These are phyloP conservation scores for Hemileccinum rubropunctum DNA, from an alignment of 768 basidiomycete species.

Conservation along the genomic window DNA sequence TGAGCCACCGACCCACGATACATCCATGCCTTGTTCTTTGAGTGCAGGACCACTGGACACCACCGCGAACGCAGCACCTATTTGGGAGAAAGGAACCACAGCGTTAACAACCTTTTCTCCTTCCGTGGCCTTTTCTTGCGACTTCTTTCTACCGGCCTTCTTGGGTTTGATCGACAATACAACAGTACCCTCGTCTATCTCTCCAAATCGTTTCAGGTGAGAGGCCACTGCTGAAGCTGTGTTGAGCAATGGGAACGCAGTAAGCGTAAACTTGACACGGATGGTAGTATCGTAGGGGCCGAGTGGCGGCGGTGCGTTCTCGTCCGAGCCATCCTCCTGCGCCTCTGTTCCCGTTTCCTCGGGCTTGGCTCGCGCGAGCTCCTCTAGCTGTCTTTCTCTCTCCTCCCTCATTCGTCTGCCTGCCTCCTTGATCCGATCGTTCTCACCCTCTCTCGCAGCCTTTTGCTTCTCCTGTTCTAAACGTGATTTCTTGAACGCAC, in stretches of 20 bases:
- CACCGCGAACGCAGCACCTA: slow-evolving; percentile 73
- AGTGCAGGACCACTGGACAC: slow-evolving; percentile 57
- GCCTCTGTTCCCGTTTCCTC: slow-evolving; percentile 25
- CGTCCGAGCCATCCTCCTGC: slow-evolving; percentile 35
- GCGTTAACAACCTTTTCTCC: slow-evolving; percentile 60
- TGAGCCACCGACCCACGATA: slow-evolving; percentile 66
- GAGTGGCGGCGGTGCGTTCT: slow-evolving; percentile 55
- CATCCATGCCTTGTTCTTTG: slow-evolving; percentile 61
- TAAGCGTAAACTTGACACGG: slow-evolving; percentile 64
- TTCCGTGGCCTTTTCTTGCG: slow-evolving; percentile 11
- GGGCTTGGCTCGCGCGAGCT: slow-evolving; percentile 38
- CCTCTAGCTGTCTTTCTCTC: slow-evolving; percentile 50
- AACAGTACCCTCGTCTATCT: slow-evolving; percentile 59
- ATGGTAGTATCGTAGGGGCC: slow-evolving; percentile 75
- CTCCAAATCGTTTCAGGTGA: slow-evolving; percentile 61
- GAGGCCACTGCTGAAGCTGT: slow-evolving; percentile 20
- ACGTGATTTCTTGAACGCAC: slow-evolving; percentile 69
- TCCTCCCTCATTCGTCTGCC: slow-evolving; percentile 68
- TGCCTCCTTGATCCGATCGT: slow-evolving; percentile 72
- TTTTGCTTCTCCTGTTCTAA: slow-evolving; percentile 61
- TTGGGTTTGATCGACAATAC: slow-evolving; percentile 65
- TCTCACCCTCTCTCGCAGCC: slow-evolving; percentile 52
- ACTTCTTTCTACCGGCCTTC: slow-evolving; percentile 35
- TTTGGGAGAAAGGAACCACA: slow-evolving; percentile 71
- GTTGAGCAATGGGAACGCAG: slow-evolving; percentile 41